These are phyloP conservation scores for Colletotrichum trifolii DNA, from an alignment of 2,329 filamentous ascomycete genomes.

Conservation along the genomic window DNA sequence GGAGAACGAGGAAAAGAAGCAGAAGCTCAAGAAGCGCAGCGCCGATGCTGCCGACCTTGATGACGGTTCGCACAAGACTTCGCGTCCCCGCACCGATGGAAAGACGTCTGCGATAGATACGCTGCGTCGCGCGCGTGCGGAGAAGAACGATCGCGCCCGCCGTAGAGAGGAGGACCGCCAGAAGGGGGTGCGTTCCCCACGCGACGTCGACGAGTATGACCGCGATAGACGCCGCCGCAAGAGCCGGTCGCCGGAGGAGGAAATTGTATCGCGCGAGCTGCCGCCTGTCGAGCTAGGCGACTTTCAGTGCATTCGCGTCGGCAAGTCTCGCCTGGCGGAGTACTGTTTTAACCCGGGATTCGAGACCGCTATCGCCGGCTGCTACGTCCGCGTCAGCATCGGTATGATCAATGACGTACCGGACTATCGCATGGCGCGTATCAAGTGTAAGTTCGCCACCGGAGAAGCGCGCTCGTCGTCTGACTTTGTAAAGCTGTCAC, in stretches of 20 bases:
- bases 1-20: conserved; percentile 70
- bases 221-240: conserved; percentile 54
- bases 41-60: conserved; percentile 83
- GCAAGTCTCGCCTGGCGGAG: conserved; percentile 86
- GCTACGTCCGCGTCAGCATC: conserved; percentile 86
- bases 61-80: conserved; percentile 78
- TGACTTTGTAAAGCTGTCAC: conserved; percentile 71
- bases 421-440: conserved; percentile 87
- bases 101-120: conserved; percentile 80
- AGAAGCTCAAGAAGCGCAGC: conserved; percentile 79
- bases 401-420: conserved; percentile 81
- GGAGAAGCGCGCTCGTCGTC: not conserved
- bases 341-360: conserved; percentile 96
- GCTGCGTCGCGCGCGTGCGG: conserved; percentile 69
- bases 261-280: conserved; percentile 75
- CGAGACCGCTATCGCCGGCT: conserved; percentile 81
- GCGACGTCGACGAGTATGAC: conserved; percentile 66
- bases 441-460: conserved; percentile 74
- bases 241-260: conserved; percentile 68
- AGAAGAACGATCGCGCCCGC: conserved; percentile 72
- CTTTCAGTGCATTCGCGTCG: conserved; percentile 84
- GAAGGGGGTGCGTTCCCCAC: conserved; percentile 58
- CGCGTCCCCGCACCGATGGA: conserved; percentile 76
- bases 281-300: conserved; percentile 81
- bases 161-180: conserved; percentile 71